These are phyloP conservation scores for Closterium sp. DNA, from an alignment of 139 green algal genomes.

Conservation along the genomic window DNA sequence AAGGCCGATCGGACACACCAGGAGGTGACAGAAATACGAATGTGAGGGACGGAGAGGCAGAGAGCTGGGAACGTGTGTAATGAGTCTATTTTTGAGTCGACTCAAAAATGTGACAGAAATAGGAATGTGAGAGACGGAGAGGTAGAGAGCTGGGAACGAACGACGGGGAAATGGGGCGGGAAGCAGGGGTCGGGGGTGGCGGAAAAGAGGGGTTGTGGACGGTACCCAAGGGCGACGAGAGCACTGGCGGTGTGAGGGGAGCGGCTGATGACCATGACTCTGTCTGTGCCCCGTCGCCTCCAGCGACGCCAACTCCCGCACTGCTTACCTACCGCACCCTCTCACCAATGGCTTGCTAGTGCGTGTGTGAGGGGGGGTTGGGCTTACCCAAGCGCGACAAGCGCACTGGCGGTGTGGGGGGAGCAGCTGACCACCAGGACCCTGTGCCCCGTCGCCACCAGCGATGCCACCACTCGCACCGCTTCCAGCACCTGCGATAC, in stretches of 20 bases:
- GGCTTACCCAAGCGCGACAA: neutral
- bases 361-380: too few species aligned
- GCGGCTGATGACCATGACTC: neutral
- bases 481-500: neutral
- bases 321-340: too few species aligned
- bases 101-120: too few species aligned
- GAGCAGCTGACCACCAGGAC: neutral
- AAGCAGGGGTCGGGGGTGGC: neutral
- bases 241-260: neutral
- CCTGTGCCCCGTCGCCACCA: neutral
- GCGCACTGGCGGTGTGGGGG: neutral
- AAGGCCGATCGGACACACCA: neutral
- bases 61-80: neutral
- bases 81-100: too few species aligned
- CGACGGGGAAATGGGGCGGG: neutral
- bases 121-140: neutral
- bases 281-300: neutral
- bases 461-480: neutral
- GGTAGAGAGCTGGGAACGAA: neutral
- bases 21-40: neutral
- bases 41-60: neutral
- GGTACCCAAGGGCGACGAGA: neutral
- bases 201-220: neutral
- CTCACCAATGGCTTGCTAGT: too few species aligned
- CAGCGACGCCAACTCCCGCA: too few species aligned